Evolutionary conservation across 2,329 filamentous ascomycete genomes (phyloP), one percentile per base, ranked within the genome.

Genomic region (Fusarium armeniacum): DNA sequence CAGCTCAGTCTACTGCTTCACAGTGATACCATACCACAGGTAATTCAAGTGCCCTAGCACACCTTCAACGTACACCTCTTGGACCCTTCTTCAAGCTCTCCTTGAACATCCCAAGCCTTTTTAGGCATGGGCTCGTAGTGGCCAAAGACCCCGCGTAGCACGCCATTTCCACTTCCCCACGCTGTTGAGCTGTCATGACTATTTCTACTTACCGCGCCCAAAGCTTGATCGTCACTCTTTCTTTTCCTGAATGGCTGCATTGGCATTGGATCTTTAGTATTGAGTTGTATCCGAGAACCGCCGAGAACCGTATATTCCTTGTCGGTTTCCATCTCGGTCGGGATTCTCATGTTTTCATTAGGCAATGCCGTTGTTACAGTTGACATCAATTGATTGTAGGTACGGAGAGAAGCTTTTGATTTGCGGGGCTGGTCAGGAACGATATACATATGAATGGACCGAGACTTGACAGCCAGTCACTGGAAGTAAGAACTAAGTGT

Each of bases 101-200:
- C 56, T 20, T 33, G 24, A 6, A 16, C 26, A 22, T 49, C 46
- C 70, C 59, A 73, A 63, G n/a, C 70, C 70, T 43, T 50, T 63
- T 72, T 59, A 46, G 70, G 70, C 36, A 71, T 58, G 59, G 70
- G 26, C 35, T 58, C 35, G 53, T 38, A 53, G 53, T 63, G 44
- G 52, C 59, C 41, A 55, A 55, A 65, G 50, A 51, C 61, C 62
- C 49, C 51, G 61, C 62, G 30, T 44, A 73, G 70, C 70, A 73
- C 70, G 70, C 70, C 67, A 73, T 73, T 66, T 50, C 53, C 56
- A 62, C 44, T 38, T 56, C 62, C 53, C 64, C 69, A 71, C 67
- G 67, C 58, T 58, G 65, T 55, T 44, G 28, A 54, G 46, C 45
- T 49, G 45, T 54, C 65, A 65, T 49, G 30, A 44, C 41, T 35